These are phyloP conservation scores for Salix exigua DNA, from an alignment of 345 rosid genomes.

Conservation along the genomic window DNA sequence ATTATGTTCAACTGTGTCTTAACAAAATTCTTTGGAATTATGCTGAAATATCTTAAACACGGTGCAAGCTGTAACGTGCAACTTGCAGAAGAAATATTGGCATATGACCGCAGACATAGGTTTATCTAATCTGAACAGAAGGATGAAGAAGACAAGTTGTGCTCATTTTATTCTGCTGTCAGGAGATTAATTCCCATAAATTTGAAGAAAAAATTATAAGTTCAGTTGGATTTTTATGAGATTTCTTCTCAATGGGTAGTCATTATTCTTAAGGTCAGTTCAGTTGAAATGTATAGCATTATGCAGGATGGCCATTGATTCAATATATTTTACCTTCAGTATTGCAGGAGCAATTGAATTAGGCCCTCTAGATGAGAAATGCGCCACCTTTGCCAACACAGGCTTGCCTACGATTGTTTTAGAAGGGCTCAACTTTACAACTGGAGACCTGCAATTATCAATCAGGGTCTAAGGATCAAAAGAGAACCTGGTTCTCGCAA, in stretches of 20 bases:
- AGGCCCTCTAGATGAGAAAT: constrained; percentile 47
- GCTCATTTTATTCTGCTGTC: background rate
- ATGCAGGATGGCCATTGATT: background rate
- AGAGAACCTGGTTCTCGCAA: background rate
- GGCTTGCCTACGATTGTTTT: constrained; percentile 29
- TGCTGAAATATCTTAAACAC: background rate
- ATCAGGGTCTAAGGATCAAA: background rate
- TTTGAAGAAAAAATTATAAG: background rate
- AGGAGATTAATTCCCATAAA: background rate
- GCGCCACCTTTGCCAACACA: constrained; percentile 31
- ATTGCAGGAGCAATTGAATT: constrained; percentile 37
- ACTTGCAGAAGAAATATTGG: background rate
- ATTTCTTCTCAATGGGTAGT: background rate
- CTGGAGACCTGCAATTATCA: constrained; percentile 24
- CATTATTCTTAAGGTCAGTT: background rate
- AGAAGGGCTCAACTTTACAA: constrained; percentile 32
- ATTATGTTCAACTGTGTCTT: too few species aligned
- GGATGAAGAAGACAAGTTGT: background rate
- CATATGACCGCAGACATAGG: background rate
- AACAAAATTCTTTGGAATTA: background rate
- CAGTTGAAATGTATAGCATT: background rate
- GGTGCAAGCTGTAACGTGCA: background rate
- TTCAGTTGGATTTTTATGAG: background rate
- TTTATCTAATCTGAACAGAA: background rate
- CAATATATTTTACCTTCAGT: constrained; percentile 35